phyloP scores from a whole-genome alignment of 352 stramenopile species.

The Phytophthora chlamydospora region DNA sequence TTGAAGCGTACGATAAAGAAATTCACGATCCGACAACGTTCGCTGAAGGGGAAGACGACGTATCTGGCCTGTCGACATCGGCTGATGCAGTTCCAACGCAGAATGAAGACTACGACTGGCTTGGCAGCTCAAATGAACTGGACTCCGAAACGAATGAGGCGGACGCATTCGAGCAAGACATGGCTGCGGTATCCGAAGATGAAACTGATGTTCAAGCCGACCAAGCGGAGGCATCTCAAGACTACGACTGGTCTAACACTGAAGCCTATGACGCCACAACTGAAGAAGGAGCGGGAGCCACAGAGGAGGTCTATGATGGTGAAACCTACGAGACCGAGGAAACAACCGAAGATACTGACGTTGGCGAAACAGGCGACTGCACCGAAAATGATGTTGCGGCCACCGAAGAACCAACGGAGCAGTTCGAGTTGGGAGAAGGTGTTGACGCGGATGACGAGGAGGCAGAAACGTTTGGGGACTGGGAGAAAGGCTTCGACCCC shows the following conservation, averaged over 20 bases:
- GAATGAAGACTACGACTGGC: constrained; percentile 24
- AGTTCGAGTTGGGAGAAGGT: constrained; percentile 40
- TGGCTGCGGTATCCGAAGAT: constrained; percentile 24
- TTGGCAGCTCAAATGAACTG: constrained; percentile 17
- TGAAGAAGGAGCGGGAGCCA: constrained; percentile 13
- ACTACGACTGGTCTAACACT: constrained; percentile 14
- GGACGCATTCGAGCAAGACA: constrained; percentile 29
- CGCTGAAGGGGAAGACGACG: constrained; percentile 6
- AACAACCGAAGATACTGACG: constrained; percentile 15
- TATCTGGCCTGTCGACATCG: neutral
- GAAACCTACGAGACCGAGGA: constrained; percentile 17
- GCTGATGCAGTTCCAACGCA: constrained; percentile 2
- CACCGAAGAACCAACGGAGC: constrained; percentile 12
- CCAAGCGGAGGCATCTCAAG: neutral
- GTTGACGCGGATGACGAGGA: constrained; percentile 79
- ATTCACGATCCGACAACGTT: neutral
- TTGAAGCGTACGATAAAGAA: constrained; percentile 3
- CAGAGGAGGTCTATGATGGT: constrained; percentile 5
- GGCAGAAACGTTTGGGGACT: constrained; percentile 79
- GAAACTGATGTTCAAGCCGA: constrained; percentile 14
- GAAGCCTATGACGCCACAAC: constrained; percentile 2
- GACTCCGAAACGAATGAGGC: constrained; percentile 1
- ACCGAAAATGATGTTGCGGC: neutral
- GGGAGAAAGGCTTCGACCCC: constrained; percentile 87
- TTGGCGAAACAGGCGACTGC: constrained; percentile 7